These are phyloP conservation scores for Lactuca saligna DNA, from an alignment of 129 eudicot species.

Conservation along the genomic window DNA sequence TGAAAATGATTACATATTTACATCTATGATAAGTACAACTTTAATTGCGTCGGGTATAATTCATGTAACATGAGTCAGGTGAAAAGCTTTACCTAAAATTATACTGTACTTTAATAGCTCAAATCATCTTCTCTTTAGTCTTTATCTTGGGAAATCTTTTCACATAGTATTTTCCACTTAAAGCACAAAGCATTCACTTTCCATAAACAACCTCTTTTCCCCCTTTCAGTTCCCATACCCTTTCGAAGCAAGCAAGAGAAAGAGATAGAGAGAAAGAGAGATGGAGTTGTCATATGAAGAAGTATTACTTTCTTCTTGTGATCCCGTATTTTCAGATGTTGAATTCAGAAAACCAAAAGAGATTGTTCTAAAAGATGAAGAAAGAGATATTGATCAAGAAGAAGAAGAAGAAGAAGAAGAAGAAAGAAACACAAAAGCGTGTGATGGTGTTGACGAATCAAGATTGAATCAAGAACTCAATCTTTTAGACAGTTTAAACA, in stretches of 20 bases:
- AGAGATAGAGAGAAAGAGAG: slow-evolving; percentile 4
- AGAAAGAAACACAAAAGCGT: slow-evolving; percentile 5
- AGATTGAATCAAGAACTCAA: slow-evolving; percentile 48
- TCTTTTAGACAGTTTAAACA: slow-evolving; percentile 46
- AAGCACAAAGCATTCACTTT: slow-evolving; percentile 39
- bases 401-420: slow-evolving; percentile 18
- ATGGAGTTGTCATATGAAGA: slow-evolving; percentile 27
- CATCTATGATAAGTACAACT: slow-evolving; percentile 21
- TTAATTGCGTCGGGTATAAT: slow-evolving; percentile 5
- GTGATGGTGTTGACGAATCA: slow-evolving; percentile 6
- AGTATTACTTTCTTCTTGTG: slow-evolving; percentile 12
- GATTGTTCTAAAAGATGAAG: slow-evolving; percentile 18
- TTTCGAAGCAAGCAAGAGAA: slow-evolving; percentile 2
- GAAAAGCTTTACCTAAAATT: slow-evolving; percentile 37
- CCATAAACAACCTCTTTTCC: slow-evolving; percentile 31
- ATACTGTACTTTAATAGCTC: slow-evolving; percentile 32
- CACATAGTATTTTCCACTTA: slow-evolving; percentile 42
- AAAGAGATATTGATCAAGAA: not conserved
- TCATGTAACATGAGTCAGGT: slow-evolving; percentile 31
- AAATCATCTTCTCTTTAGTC: slow-evolving; percentile 29
- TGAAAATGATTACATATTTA: slow-evolving; percentile 21
- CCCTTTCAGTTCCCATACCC: slow-evolving; percentile 36
- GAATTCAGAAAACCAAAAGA: slow-evolving; percentile 16
- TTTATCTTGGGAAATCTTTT: slow-evolving; percentile 30
- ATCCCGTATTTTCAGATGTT: slow-evolving; percentile 14